A percentile compares a stretch with the other conserved stretches of the same genome.
Conservation (phyloP, 176 grass and related monocot genomes). For the Puccinellia tenuiflora region DNA sequence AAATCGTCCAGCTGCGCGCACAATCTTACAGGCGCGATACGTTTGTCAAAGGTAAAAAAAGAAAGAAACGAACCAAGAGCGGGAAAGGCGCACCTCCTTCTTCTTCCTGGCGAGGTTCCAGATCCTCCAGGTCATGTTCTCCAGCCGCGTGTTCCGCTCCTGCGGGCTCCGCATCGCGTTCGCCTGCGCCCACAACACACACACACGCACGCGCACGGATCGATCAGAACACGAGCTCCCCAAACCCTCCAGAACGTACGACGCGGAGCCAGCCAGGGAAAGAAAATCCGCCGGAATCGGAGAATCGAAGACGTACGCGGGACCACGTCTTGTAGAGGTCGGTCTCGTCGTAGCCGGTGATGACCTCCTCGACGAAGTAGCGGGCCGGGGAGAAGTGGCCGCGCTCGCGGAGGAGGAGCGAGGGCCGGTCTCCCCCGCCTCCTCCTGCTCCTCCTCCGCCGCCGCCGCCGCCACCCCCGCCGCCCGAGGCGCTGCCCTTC, state of each 20-base stretch:
- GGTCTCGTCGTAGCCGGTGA: conserved; percentile 81
- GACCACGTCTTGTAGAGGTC: conserved; percentile 82
- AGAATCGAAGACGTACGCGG: conserved; percentile 22
- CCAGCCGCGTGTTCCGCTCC: conserved; percentile 94
- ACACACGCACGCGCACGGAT: conserved; percentile 5
- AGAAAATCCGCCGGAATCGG: not conserved
- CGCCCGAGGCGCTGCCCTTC: conserved; percentile 21
- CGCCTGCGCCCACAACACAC: conserved; percentile 29
- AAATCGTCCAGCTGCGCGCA: not conserved
- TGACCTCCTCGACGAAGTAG: conserved; percentile 83
- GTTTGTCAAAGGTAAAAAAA: conserved; percentile 17
- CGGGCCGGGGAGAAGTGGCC: conserved; percentile 64
- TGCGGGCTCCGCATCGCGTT: conserved; percentile 91
- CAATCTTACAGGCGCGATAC: not conserved
- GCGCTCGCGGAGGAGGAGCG: conserved; percentile 65
- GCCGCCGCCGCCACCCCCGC: not conserved
- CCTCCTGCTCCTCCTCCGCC: not conserved
- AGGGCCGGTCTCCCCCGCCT: conserved; percentile 30
- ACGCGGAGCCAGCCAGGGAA: not conserved
- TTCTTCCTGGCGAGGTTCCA: conserved; percentile 99
- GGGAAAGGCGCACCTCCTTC: conserved; percentile 69
- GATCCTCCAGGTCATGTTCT: conserved; percentile 99
- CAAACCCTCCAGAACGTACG: not conserved
- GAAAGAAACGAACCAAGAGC: conserved; percentile 29
- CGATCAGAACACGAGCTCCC: not conserved